Evolutionary conservation across 352 stramenopile species (phyloP), one percentile per base, ranked within the genome.

Genomic region (Phytophthora europaea): DNA sequence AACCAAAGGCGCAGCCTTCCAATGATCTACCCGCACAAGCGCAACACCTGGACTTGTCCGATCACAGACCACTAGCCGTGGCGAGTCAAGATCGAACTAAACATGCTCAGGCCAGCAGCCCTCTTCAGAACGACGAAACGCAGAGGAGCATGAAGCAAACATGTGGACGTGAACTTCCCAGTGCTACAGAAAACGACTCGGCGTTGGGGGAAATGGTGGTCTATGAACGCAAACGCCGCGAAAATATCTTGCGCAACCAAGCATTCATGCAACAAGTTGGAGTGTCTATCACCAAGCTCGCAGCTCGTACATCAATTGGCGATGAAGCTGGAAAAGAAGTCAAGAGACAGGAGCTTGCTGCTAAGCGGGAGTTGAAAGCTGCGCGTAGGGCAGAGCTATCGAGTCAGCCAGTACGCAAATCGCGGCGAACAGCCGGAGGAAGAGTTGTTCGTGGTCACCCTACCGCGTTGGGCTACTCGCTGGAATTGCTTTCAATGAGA

Each of bases 181-280:
- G 6, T 23, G 43, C 12, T n/a, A 51, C 43, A 22, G 6, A 51
- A 10, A 51, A n/a, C 20, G 13, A 38, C 20, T 16, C 4, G 9
- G 13, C 48, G 4, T 48, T 23, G 16, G 20, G 26, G 4, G 54
- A 23, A 26, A 55, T 93, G 76, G 69, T 75, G 22, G 83, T 80
- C 53, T 93, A 93, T 60, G 88, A 94, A 75, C 75, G 80, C 65
- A 90, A 91, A 67, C 86, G 88, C 0, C 74, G 81, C 16, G 80
- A 80, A 57, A 91, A 91, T 66, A 93, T 94, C 61, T 76, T 89
- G 74, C 86, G 86, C 51, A 93, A 94, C 60, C 61, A 90, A 43
- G 76, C 87, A 26, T 88, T 93, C 59, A 89, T 95, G 83, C 64
- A 76, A 31, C 76, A 76, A 26, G 87, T 94, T 67, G 88, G 86